Conservation (phyloP, 495 filamentous ascomycete genomes). For the Hypoxylon rickii region DNA sequence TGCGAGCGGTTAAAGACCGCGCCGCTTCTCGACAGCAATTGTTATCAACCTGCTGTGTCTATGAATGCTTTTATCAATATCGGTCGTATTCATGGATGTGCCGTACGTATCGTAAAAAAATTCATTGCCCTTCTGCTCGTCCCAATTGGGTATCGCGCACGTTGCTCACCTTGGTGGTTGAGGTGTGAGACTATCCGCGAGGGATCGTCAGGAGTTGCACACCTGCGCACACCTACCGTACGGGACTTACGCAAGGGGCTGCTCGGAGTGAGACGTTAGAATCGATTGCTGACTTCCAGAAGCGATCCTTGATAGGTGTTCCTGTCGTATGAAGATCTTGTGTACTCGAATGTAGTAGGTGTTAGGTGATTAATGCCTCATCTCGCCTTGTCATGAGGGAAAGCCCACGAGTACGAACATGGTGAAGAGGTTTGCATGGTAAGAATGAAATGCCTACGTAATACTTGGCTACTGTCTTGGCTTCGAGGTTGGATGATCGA, state of each 20-base stretch:
- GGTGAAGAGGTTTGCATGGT: no score
- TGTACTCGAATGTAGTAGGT: slow-evolving; percentile 9
- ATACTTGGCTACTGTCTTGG: no score
- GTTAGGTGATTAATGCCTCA: slow-evolving; percentile 31
- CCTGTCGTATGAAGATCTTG: slow-evolving; percentile 11
- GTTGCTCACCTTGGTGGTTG: not conserved
- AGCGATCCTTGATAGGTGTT: slow-evolving; percentile 20
- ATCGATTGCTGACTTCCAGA: slow-evolving; percentile 7
- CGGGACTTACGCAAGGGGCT: slow-evolving; percentile 24
- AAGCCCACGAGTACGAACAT: no score
- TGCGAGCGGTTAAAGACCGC: slow-evolving; percentile 27
- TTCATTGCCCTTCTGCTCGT: no score
- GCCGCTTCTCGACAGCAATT: no score
- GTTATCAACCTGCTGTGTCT: no score
- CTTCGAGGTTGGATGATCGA: no score
- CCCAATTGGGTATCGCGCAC: no score
- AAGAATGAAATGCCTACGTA: no score
- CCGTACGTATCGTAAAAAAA: no score
- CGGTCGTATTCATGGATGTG: no score
- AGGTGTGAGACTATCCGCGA: slow-evolving; percentile 23
- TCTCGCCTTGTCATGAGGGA: not conserved
- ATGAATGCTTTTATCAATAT: no score
- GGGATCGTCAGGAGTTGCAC: slow-evolving; percentile 26
- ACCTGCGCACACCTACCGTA: slow-evolving; percentile 10
- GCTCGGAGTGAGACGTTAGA: slow-evolving; percentile 19